These are phyloP conservation scores for Podaxis mareebaensis DNA, from an alignment of 768 basidiomycete genomes.

Conservation along the genomic window DNA sequence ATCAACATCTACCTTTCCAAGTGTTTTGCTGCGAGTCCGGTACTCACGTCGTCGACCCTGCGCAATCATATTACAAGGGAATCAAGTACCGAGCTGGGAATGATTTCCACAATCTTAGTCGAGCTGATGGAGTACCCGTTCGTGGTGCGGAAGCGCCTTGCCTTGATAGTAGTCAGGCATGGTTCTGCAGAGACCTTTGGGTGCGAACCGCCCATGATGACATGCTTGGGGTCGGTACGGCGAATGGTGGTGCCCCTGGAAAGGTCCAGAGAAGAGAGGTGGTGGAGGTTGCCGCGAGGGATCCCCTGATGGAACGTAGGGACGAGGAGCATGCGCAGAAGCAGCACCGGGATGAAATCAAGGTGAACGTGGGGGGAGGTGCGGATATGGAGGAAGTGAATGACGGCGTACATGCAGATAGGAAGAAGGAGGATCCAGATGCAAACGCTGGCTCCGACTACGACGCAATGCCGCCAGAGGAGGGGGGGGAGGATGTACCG, in stretches of 20 bases:
- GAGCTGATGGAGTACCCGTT: constrained; percentile 49
- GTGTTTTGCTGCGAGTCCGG: constrained; percentile 99
- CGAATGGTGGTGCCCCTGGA: constrained; percentile 34
- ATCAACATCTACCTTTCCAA: constrained; percentile 94
- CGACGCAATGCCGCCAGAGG: constrained; percentile 78
- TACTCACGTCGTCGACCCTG: constrained; percentile 94
- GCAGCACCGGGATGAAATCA: constrained; percentile 30
- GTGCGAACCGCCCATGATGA: constrained; percentile 81
- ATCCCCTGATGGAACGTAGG: constrained; percentile 31
- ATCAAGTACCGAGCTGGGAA: constrained; percentile 81
- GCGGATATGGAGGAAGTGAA: constrained; percentile 35
- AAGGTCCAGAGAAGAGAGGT: constrained; percentile 31
- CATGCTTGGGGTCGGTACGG: constrained; percentile 55
- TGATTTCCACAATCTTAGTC: constrained; percentile 80
- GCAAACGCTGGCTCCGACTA: constrained; percentile 87
- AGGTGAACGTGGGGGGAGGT: constrained; percentile 29
- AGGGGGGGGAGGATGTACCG: constrained; percentile 46
- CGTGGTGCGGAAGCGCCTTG: constrained; percentile 84
- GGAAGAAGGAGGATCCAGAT: constrained; percentile 55
- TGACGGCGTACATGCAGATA: constrained; percentile 29
- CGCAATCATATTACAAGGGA: constrained; percentile 93
- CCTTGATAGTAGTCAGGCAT: constrained; percentile 94
- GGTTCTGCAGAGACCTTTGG: constrained; percentile 99
- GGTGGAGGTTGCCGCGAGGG: constrained; percentile 36
- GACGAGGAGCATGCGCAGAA: constrained; percentile 2